Base-by-base conservation (phyloP, 148 eudicot genomes). In the Chenopodium suecicum region DNA sequence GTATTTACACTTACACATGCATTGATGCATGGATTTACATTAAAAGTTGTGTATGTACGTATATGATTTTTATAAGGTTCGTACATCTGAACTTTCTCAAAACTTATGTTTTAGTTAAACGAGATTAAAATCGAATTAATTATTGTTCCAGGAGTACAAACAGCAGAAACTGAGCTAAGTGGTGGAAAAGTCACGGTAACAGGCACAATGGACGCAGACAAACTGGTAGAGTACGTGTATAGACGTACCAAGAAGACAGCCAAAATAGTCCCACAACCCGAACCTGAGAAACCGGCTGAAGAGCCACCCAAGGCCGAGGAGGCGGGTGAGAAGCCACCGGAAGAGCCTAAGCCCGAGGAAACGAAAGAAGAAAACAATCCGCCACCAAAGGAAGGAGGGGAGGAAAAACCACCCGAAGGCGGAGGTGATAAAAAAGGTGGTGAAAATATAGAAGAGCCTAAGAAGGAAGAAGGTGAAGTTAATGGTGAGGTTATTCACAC, bases 241-340 rank as follows among this genome's bases (percentile, higher is more conserved):
- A 83, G 94, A 73, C 89, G 91, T 7, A 96, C 99, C 56, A 96
- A 89, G 80, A 96, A 96, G 81, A 92, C 91, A 79, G 99, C 95
- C 73, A 88, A 86, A 37, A 88, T 96, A 0, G 89, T 96, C 34
- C 95, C 97, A 12, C 97, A 86, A 79, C 94, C 98, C 47, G 89
- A 93, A 44, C 93, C 97, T 75, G 92, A 90, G 23, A 82, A 79
- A 37, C 93, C 92, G 2, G 82, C 86, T 0, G 91, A 86, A 68
- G 91, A 81, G 62, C 62, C 62, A 16, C 81, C 91, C 11, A 82
- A 86, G 17, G 87, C 91, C 32, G 78, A 86, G 20, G 78, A 88
- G 67, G 85, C 85, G 62, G 85, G 85, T 34, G 86, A 86, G 31
- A 84, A 87, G 56, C 87, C 89, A 3, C 80, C 82, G 0, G 92